Conservation (phyloP, 306 rosid species). For the Rosa lucieae region DNA sequence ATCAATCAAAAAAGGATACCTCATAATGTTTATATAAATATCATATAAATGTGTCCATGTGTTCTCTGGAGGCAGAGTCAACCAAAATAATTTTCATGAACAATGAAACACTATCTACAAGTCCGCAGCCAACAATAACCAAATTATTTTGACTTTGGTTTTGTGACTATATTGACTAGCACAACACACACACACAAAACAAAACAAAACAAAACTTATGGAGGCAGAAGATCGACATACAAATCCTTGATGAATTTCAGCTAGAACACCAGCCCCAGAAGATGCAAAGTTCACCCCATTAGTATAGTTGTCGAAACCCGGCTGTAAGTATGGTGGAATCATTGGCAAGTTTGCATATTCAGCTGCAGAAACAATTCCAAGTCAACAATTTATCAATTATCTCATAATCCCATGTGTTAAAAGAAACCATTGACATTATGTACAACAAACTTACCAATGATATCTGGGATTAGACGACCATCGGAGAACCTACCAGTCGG, state of each 20-base stretch:
- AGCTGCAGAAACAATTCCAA: slow-evolving; percentile 24
- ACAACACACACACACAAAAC: too few relatives aligned
- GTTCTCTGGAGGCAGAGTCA: neutral
- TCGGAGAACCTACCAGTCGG: slow-evolving; percentile 43
- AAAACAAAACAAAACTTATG: neutral
- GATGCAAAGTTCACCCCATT: slow-evolving; percentile 46
- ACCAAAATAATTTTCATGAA: neutral
- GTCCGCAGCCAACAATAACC: neutral
- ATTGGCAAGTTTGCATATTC: slow-evolving; percentile 37
- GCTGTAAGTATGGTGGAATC: slow-evolving; percentile 39
- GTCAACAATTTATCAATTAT: neutral
- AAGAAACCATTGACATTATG: too few relatives aligned
- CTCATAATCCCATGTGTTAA: neutral
- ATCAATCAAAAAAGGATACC: neutral
- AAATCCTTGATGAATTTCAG: slow-evolving; percentile 23
- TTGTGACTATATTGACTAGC: neutral
- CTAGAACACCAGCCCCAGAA: slow-evolving; percentile 37
- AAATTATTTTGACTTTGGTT: neutral
- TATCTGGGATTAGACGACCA: slow-evolving; percentile 41
- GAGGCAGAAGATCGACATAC: slow-evolving; percentile 17
- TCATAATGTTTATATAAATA: neutral
- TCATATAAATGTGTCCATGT: neutral
- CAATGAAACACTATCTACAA: neutral
- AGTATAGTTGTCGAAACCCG: slow-evolving; percentile 11
- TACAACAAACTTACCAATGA: slow-evolving; percentile 25